A percentile compares a stretch with the other conserved stretches of the same genome.
Conservation (phyloP, 179 eudicot genomes). For the Drosera spatulata region DNA sequence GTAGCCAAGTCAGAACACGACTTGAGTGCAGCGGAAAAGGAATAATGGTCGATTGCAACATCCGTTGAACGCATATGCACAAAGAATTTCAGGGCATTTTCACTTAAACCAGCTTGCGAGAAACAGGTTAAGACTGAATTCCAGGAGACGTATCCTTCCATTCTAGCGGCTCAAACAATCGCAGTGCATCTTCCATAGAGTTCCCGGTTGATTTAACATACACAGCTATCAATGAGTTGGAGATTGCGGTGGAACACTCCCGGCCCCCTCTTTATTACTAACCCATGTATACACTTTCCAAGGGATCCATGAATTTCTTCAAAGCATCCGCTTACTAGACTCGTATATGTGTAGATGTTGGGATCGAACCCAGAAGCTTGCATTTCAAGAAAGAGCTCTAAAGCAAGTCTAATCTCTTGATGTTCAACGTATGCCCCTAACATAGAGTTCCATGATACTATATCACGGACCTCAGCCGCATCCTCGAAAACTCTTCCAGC, state of each 20-base stretch:
- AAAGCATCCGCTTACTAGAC: slow-evolving; percentile 36
- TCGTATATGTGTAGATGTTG: slow-evolving; percentile 68
- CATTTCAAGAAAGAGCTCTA: slow-evolving; percentile 53
- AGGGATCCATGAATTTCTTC: slow-evolving; percentile 27
- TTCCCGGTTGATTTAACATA: slow-evolving; percentile 37
- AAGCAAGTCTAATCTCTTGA: slow-evolving; percentile 34
- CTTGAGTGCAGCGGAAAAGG: slow-evolving; percentile 18
- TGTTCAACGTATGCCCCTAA: slow-evolving; percentile 44
- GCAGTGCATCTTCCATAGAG: slow-evolving; percentile 50
- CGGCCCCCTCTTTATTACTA: slow-evolving; percentile 55
- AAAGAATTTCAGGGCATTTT: slow-evolving; percentile 31
- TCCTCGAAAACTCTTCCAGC: slow-evolving; percentile 42
- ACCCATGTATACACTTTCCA: slow-evolving; percentile 40
- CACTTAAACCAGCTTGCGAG: slow-evolving; percentile 32
- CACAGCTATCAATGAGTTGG: slow-evolving; percentile 71
- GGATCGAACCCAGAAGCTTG: slow-evolving; percentile 40
- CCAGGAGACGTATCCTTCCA: slow-evolving; percentile 49
- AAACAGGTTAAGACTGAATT: slow-evolving; percentile 47
- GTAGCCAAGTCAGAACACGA: slow-evolving; percentile 37
- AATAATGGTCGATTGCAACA: not conserved
- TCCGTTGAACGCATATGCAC: slow-evolving; percentile 50
- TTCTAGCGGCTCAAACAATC: slow-evolving; percentile 42
- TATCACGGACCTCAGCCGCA: slow-evolving; percentile 22
- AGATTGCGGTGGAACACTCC: slow-evolving; percentile 41
- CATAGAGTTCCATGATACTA: slow-evolving; percentile 42